A percentile compares a stretch with the other conserved stretches of the same genome.
phyloP scores from a whole-genome alignment of 2,329 filamentous ascomycete species.

The Fusarium siculi region DNA sequence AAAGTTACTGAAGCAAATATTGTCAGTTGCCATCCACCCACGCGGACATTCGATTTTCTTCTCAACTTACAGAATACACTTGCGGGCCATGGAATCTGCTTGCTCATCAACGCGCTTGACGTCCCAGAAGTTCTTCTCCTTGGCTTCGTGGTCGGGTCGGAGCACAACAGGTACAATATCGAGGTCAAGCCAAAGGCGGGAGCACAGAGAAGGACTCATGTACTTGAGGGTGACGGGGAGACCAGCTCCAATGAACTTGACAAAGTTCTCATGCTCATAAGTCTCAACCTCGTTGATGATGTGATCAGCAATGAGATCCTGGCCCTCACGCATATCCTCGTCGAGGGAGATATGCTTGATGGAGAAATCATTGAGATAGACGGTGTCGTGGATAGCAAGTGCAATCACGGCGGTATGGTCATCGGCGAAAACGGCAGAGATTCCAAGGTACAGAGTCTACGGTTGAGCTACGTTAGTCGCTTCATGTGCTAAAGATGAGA shows the following conservation, averaged over 20 bases:
- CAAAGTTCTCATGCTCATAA: slow-evolving; percentile 73
- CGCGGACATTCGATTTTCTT: neutral
- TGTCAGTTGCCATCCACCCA: neutral
- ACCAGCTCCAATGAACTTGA: slow-evolving; percentile 81
- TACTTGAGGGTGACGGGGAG: slow-evolving; percentile 69
- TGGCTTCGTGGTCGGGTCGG: slow-evolving; percentile 57
- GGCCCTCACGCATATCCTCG: slow-evolving; percentile 51
- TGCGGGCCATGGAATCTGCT: slow-evolving; percentile 82
- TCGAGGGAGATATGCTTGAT: slow-evolving; percentile 66
- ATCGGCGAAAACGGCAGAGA: slow-evolving; percentile 65
- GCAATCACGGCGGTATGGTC: slow-evolving; percentile 68
- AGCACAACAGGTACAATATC: slow-evolving; percentile 80
- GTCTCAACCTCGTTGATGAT: slow-evolving; percentile 65
- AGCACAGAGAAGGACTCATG: slow-evolving; percentile 72
- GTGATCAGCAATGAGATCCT: slow-evolving; percentile 66
- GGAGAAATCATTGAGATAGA: slow-evolving; percentile 79
- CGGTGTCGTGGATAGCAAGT: slow-evolving; percentile 77
- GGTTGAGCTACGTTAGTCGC: slow-evolving; percentile 20
- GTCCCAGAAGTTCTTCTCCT: slow-evolving; percentile 59
- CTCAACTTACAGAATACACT: slow-evolving; percentile 73
- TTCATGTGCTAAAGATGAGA: neutral
- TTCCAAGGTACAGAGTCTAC: slow-evolving; percentile 71
- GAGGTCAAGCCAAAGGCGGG: slow-evolving; percentile 78
- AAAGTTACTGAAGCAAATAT: slow-evolving; percentile 64
- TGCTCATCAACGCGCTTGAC: slow-evolving; percentile 78